Base-by-base conservation (phyloP, 1,139 yeast species). In the Casaregolazyma lundiana region DNA sequence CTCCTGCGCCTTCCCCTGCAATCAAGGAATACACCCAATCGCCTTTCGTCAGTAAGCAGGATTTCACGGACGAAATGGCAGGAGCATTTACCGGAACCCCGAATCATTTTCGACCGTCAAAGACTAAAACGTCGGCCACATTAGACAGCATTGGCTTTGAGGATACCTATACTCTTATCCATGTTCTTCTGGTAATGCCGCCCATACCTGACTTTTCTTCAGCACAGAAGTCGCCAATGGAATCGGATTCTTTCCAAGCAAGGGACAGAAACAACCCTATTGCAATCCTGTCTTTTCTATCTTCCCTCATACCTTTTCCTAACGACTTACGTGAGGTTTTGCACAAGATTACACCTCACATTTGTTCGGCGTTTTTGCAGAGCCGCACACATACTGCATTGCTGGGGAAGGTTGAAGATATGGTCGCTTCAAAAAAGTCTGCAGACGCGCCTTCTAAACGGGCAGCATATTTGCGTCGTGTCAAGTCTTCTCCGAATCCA, bases 1-100 rank as follows among this genome's bases (percentile, higher is more conserved):
- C 68, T 4, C 65, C 66, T 3, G 67, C 65, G 1, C 65, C 67
- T 2, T 63, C 68, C 6, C 67, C 68, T 2, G 66, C 66, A 8
- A 44, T 62, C 3, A 51, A 54, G 21, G 63, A 57, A 19, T 53
- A 53, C 18, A 41, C 51, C 1, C 60, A 56, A 35, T 58, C 56
- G 39, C 65, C 65, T 1, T 63, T 61, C 48, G 63, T 62, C 47
- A 48, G 38, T 6, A 35, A 32, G 11, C 32, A 38, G 17, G 7
- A 35, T 44, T 9, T 36, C 36, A 19, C 44, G 38, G 45, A 44
- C 3, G 61, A 55, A 29, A 51, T 60, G 52, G 58, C 55, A 13
- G 48, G 53, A 16, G 63, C 66, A 6, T 62, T 62, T 45, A 13
- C 35, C 6, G 43, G 29, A 6, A 21, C 19, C 30, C 30, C 41